Base-by-base conservation (phyloP, 2,329 filamentous ascomycete species). In the Colletotrichum sansevieriae region DNA sequence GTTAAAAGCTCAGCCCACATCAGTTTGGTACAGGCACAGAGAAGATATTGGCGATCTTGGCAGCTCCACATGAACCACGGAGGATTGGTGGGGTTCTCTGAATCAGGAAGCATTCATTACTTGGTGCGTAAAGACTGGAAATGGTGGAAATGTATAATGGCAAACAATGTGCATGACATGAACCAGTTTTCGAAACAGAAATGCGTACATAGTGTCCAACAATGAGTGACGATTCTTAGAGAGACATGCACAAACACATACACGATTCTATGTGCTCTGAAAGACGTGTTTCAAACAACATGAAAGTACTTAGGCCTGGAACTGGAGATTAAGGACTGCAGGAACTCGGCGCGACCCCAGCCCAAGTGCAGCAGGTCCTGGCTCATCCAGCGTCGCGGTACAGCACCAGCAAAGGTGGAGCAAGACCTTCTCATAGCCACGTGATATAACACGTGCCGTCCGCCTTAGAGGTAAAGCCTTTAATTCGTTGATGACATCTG, bases 401-500 rank as follows among this genome's bases (percentile, higher is more conserved):
- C 18, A 18, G 18, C 2, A 18, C 18, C 18, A 18, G 18, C 18
- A 18, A 18, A 18, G 18, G 18, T 18, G 18, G 18, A 18, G 18
- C 18, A 18, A 18, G 18, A 29, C 29, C 4, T 29, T 9, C 8
- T 29, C 1, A 9, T 60, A 62, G 55, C 39, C 65, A 44, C 4
- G 20, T 2, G 37, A 3, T 10, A 41, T 15, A 37, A 52, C 56
- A 65, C 63, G 65, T 68, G 62, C n/a, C 1, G 3, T 12, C 2
- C 2, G 12, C 5, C 25, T 51, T 11, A 18, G 18, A 18, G 18
- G 18, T 20, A 13, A 54, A 41, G 33, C n/a, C 54, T 68, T 68
- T 63, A 63, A 70, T 70, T 58, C 67, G 67, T 56, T 18, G 43
- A 57, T 62, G 63, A 57, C 56, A 58, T 56, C 63, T 61, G 62